A percentile compares a stretch with the other conserved stretches of the same genome.
phyloP scores from a whole-genome alignment of 108 stramenopile species.

The Cylindrotheca fusiformis region DNA sequence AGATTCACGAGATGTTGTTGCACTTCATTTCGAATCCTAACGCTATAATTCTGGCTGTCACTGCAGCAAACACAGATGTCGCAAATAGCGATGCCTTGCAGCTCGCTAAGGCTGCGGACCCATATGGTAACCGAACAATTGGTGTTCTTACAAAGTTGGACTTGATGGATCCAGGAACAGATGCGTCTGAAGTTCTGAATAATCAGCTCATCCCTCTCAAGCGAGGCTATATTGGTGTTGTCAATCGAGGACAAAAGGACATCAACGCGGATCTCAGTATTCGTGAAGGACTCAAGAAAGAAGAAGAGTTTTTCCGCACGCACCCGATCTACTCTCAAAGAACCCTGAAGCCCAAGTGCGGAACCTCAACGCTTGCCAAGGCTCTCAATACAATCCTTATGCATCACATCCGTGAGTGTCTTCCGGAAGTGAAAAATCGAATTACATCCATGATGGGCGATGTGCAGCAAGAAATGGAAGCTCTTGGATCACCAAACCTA shows the following conservation, averaged over 20 bases:
- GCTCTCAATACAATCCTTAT: slow-evolving; percentile 92
- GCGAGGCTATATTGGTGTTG: slow-evolving; percentile 93
- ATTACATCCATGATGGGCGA: slow-evolving; percentile 88
- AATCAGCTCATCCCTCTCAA: slow-evolving; percentile 92
- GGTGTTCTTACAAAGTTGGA: slow-evolving; percentile 98
- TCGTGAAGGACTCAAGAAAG: slow-evolving; percentile 83
- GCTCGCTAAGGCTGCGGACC: slow-evolving; percentile 91
- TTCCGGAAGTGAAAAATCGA: slow-evolving; percentile 94
- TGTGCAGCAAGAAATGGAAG: slow-evolving; percentile 85
- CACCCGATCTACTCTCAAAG: slow-evolving; percentile 87
- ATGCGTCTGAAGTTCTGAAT: slow-evolving; percentile 86
- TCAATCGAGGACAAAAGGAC: slow-evolving; percentile 96
- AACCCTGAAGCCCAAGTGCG: slow-evolving; percentile 55
- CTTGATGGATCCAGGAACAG: slow-evolving; percentile 98
- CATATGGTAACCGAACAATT: slow-evolving; percentile 91
- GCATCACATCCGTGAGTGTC: slow-evolving; percentile 95
- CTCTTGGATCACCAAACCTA: slow-evolving; percentile 67
- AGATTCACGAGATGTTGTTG: slow-evolving; percentile 89
- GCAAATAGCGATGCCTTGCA: slow-evolving; percentile 97
- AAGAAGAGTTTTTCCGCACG: slow-evolving; percentile 86
- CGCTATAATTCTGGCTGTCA: slow-evolving; percentile 96
- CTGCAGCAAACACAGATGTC: slow-evolving; percentile 94
- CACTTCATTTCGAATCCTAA: slow-evolving; percentile 93
- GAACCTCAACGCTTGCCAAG: slow-evolving; percentile 76
- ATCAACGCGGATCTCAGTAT: slow-evolving; percentile 88